These are phyloP conservation scores for Tubosaeta sp. DNA, from an alignment of 768 basidiomycete genomes.

Conservation along the genomic window DNA sequence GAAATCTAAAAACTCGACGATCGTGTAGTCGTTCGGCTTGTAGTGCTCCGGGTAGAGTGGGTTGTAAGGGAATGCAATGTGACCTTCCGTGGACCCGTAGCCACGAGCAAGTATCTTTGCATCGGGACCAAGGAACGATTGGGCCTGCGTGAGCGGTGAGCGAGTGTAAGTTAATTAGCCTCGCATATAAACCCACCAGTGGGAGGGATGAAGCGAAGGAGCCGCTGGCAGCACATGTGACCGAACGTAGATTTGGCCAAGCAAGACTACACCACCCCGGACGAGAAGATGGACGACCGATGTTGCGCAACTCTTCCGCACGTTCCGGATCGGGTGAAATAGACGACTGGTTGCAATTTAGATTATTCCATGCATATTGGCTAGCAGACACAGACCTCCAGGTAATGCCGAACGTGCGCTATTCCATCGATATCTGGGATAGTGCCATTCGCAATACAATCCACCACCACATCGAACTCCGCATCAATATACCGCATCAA, in stretches of 20 bases:
- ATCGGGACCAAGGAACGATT: too few species aligned
- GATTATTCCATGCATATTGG: too few species aligned
- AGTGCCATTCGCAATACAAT: constrained; percentile 11
- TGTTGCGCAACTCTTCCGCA: constrained; percentile 7
- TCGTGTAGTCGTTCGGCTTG: neutral
- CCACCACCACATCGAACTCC: constrained; percentile 8
- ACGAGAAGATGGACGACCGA: constrained; percentile 11
- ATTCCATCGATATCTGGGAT: constrained; percentile 9
- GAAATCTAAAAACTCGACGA: too few species aligned
- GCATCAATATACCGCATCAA: constrained; percentile 8
- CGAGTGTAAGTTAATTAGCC: neutral
- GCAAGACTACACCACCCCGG: constrained; percentile 11
- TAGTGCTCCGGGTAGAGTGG: constrained; percentile 9
- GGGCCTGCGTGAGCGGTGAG: too few species aligned
- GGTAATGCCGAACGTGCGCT: too few species aligned
- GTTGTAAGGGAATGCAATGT: constrained; percentile 6
- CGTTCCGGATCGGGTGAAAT: constrained; percentile 1
- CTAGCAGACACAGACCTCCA: too few species aligned
- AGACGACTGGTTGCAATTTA: too few species aligned
- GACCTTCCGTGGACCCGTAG: constrained; percentile 6
- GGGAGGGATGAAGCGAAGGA: constrained; percentile 11
- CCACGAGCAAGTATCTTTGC: neutral
- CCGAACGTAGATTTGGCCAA: constrained; percentile 12
- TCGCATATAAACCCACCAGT: too few species aligned
- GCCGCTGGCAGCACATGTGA: constrained; percentile 7